phyloP scores from a whole-genome alignment of 2,329 filamentous ascomycete species.

The Fulvia fulva region DNA sequence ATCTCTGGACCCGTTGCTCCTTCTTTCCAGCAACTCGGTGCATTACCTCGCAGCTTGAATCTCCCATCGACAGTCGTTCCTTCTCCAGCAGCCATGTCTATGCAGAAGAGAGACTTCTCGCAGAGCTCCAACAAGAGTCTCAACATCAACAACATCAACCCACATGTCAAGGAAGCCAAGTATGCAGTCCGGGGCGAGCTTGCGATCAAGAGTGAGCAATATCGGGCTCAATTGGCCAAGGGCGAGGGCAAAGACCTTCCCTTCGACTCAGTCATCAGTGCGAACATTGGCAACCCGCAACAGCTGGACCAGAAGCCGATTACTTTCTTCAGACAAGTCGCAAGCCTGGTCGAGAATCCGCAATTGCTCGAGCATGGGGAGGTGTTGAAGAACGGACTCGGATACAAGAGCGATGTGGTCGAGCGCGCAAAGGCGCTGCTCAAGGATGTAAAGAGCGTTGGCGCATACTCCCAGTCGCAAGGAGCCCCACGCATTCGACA shows the following conservation, averaged over 20 bases:
- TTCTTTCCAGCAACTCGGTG: not conserved
- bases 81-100: not conserved
- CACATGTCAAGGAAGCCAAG: conserved; percentile 76
- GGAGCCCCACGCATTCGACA: conserved; percentile 82
- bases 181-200: conserved; percentile 97
- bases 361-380: conserved; percentile 75
- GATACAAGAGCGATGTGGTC: conserved; percentile 86
- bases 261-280: conserved; percentile 87
- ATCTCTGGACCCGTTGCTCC: not conserved
- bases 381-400: conserved; percentile 68
- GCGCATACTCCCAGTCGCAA: conserved; percentile 92
- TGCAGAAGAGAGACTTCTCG: conserved; percentile 23
- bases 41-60: not conserved
- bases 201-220: conserved; percentile 87
- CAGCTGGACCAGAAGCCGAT: conserved; percentile 99
- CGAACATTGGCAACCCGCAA: conserved; percentile 98
- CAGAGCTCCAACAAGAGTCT: conserved; percentile 38
- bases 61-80: not conserved
- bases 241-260: conserved; percentile 63
- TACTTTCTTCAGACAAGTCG: conserved; percentile 96
- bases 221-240: conserved; percentile 66
- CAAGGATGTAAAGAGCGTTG: conserved; percentile 81
- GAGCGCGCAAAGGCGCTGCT: conserved; percentile 77
- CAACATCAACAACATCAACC: conserved; percentile 86
- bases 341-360: conserved; percentile 90